A percentile compares a stretch with the other conserved stretches of the same genome.
phyloP scores from a whole-genome alignment of 306 rosid genomes.

The Dryas alaskensis region DNA sequence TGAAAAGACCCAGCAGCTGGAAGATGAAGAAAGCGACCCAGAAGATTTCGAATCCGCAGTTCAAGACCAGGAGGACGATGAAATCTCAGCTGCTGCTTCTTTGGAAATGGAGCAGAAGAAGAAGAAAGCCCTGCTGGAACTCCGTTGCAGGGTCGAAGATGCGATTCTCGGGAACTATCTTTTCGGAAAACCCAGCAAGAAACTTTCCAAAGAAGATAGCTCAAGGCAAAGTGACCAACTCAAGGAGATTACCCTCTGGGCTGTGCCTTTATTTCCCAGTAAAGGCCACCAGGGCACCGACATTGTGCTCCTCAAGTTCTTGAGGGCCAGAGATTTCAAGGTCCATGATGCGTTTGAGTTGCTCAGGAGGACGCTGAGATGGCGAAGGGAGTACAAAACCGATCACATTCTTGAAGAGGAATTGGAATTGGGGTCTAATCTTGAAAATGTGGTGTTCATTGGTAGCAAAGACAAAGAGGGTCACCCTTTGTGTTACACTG shows the following conservation, averaged over 20 bases:
- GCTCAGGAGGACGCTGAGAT: slow-evolving; percentile 56
- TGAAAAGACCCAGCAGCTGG: not conserved
- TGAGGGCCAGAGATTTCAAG: slow-evolving; percentile 62
- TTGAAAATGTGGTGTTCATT: slow-evolving; percentile 29
- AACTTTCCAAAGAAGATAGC: not conserved
- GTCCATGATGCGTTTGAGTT: slow-evolving; percentile 64
- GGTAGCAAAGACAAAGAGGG: slow-evolving; percentile 57
- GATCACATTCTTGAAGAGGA: slow-evolving; percentile 47
- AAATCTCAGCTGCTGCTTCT: slow-evolving; percentile 7
- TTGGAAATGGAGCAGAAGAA: slow-evolving; percentile 41
- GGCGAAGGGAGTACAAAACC: slow-evolving; percentile 48
- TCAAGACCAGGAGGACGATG: slow-evolving; percentile 6
- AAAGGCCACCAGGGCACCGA: slow-evolving; percentile 73
- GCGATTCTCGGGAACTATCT: slow-evolving; percentile 63
- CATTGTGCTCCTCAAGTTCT: slow-evolving; percentile 57
- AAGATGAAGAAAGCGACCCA: slow-evolving; percentile 23
- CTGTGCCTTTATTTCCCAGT: slow-evolving; percentile 77
- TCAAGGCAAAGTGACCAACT: slow-evolving; percentile 23
- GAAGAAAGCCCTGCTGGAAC: slow-evolving; percentile 51
- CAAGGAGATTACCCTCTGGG: slow-evolving; percentile 62
- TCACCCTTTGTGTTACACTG: slow-evolving; percentile 53
- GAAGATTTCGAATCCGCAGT: slow-evolving; percentile 21
- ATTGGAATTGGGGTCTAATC: slow-evolving; percentile 29
- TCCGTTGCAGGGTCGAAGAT: slow-evolving; percentile 65
- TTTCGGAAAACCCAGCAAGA: slow-evolving; percentile 34